These are phyloP conservation scores for Solanum virginianum DNA, from an alignment of 257 asterid species.

Conservation along the genomic window DNA sequence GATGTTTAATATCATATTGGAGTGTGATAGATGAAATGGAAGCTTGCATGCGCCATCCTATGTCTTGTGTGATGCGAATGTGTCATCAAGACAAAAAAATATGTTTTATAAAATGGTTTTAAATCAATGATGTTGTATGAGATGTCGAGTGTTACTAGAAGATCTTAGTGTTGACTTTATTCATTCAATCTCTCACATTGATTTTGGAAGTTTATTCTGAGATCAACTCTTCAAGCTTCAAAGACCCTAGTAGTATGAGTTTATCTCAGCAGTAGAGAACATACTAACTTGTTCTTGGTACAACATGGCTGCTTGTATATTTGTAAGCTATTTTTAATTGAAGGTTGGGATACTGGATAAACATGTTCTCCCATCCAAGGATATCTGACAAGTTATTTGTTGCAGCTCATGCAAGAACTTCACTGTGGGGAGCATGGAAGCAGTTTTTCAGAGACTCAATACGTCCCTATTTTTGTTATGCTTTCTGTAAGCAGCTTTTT, in stretches of 20 bases:
- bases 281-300: neutral
- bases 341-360: neutral
- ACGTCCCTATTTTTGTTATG: conserved; percentile 51
- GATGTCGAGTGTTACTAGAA: neutral
- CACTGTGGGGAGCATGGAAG: conserved; percentile 35
- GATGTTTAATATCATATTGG: neutral
- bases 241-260: neutral
- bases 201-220: neutral
- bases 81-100: neutral
- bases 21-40: neutral
- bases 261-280: neutral
- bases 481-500: conserved; percentile 42
- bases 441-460: conserved; percentile 33
- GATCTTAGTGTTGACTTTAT: neutral
- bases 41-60: neutral
- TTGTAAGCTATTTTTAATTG: neutral
- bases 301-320: neutral
- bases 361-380: neutral
- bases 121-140: neutral
- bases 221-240: neutral
- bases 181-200: neutral
- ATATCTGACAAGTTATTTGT: conserved; percentile 3
- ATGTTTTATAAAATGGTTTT: neutral
- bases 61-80: neutral
- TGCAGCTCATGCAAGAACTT: conserved; percentile 62